Evolutionary conservation across 2,329 filamentous ascomycete genomes (phyloP).

Genomic region (Juglanconis sp.): DNA sequence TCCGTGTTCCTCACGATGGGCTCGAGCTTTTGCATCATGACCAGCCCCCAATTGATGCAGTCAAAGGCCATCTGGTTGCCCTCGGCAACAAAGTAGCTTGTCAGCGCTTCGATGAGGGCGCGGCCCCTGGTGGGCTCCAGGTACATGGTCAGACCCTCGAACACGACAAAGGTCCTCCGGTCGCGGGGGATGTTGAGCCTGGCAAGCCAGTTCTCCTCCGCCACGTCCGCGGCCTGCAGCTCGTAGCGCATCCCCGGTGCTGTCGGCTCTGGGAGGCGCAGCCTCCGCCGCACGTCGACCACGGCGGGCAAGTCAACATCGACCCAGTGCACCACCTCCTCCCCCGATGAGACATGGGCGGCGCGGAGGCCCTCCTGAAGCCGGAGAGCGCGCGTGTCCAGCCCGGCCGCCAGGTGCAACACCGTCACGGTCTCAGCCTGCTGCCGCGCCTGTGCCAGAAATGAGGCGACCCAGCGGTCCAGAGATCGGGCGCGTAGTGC

Average conservation of each 20-base stretch:
- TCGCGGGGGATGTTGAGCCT: background rate
- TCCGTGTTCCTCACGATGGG: constrained; percentile 11
- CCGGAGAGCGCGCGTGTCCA: constrained; percentile 17
- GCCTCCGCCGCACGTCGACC: constrained; percentile 8
- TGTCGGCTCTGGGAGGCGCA: constrained; percentile 1
- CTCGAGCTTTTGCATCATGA: constrained; percentile 6
- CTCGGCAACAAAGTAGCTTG: constrained; percentile 1
- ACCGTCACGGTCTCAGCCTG: constrained; percentile 10
- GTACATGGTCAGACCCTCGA: constrained; percentile 18
- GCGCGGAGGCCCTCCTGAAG: background rate
- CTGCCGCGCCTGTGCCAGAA: constrained; percentile 1
- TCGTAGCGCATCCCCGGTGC: constrained; percentile 3
- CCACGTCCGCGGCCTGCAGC: constrained; percentile 7
- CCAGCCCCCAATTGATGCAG: constrained; percentile 2
- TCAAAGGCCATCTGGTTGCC: constrained; percentile 15
- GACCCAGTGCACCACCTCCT: constrained; percentile 11
- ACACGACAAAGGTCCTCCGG: constrained; percentile 11
- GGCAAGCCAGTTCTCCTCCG: constrained; percentile 15
- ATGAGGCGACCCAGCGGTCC: constrained; percentile 10
- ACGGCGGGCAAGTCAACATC: constrained; percentile 17
- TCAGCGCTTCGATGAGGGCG: constrained; percentile 6
- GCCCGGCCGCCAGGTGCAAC: constrained; percentile 15
- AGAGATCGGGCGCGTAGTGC: constrained; percentile 7
- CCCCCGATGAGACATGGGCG: background rate
- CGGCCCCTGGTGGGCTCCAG: constrained; percentile 10